Conservation (phyloP, 2,329 filamentous ascomycete species). For the Pseudogymnoascus sp. region DNA sequence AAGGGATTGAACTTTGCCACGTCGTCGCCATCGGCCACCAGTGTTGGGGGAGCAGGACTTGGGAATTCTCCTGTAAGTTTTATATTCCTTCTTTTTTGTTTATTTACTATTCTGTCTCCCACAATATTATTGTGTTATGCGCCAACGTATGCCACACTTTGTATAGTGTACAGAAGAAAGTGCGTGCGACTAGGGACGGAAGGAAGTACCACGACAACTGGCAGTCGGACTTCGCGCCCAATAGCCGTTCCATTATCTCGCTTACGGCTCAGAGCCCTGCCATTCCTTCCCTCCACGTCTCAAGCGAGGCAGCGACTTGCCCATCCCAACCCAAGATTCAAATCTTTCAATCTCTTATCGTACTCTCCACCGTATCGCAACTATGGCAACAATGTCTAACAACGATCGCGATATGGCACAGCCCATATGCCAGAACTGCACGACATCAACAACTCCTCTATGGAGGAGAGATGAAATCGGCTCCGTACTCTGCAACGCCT, state of each 20-base stretch:
- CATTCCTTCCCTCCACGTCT: not conserved
- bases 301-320: slow-evolving; percentile 12
- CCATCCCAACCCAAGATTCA: slow-evolving; percentile 15
- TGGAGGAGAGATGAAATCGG: slow-evolving; percentile 97
- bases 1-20: slow-evolving; percentile 44
- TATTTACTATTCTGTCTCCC: slow-evolving; percentile 14
- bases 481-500: slow-evolving; percentile 95
- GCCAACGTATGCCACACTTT: not conserved
- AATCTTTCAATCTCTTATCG: slow-evolving; percentile 16
- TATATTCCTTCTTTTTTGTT: slow-evolving; percentile 15
- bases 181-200: slow-evolving; percentile 5
- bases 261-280: slow-evolving; percentile 10
- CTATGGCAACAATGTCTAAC: slow-evolving; percentile 48
- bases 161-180: not conserved
- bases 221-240: slow-evolving; percentile 16
- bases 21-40: slow-evolving; percentile 58
- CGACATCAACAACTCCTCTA: slow-evolving; percentile 88
- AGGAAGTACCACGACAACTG: slow-evolving; percentile 8
- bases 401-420: slow-evolving; percentile 53
- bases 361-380: slow-evolving; percentile 27
- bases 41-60: slow-evolving; percentile 47
- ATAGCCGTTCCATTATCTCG: slow-evolving; percentile 17
- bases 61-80: slow-evolving; percentile 53
- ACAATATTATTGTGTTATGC: not conserved
- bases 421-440: slow-evolving; percentile 95